Conservation (phyloP, 2,329 filamentous ascomycete species). For the Dothiorella sarmentorum region DNA sequence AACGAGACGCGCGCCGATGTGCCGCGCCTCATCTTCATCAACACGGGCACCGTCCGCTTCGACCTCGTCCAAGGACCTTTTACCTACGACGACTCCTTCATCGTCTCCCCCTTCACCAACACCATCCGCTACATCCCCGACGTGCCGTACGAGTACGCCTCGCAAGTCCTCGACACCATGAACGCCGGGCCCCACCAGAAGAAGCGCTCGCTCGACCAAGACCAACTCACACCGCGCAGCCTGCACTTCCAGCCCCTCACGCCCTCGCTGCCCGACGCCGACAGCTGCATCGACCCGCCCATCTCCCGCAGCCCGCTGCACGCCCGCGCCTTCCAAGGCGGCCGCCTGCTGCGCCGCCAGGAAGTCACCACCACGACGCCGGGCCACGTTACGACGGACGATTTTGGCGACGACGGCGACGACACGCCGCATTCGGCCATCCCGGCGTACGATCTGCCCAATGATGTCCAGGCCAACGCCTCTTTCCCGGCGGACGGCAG, state of each 20-base stretch:
- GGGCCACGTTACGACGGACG: constrained; percentile 55
- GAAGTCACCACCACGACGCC: constrained; percentile 35
- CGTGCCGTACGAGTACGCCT: constrained; percentile 49
- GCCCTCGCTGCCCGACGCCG: constrained; percentile 31
- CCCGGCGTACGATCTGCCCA: constrained; percentile 47
- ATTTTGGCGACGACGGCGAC: constrained; percentile 56
- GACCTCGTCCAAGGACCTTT: constrained; percentile 63
- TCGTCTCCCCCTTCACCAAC: constrained; percentile 55
- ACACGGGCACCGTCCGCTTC: constrained; percentile 60
- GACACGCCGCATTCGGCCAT: constrained; percentile 53
- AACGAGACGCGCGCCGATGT: constrained; percentile 50
- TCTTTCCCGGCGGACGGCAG: constrained; percentile 46
- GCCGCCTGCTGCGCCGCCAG: constrained; percentile 50
- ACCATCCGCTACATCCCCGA: constrained; percentile 53
- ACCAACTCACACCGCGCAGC: constrained; percentile 34
- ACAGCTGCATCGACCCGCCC: constrained; percentile 50
- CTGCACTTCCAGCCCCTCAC: constrained; percentile 7
- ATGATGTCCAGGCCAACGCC: constrained; percentile 50
- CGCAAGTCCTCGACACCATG: constrained; percentile 39
- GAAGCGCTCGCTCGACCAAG: constrained; percentile 30
- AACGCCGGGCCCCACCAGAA: constrained; percentile 43
- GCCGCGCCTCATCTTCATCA: constrained; percentile 57
- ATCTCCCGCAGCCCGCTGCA: constrained; percentile 28
- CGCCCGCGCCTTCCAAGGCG: constrained; percentile 32
- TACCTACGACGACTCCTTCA: constrained; percentile 53